These are phyloP conservation scores for Penicillium steckii DNA, from an alignment of 495 filamentous ascomycete species.

Conservation along the genomic window DNA sequence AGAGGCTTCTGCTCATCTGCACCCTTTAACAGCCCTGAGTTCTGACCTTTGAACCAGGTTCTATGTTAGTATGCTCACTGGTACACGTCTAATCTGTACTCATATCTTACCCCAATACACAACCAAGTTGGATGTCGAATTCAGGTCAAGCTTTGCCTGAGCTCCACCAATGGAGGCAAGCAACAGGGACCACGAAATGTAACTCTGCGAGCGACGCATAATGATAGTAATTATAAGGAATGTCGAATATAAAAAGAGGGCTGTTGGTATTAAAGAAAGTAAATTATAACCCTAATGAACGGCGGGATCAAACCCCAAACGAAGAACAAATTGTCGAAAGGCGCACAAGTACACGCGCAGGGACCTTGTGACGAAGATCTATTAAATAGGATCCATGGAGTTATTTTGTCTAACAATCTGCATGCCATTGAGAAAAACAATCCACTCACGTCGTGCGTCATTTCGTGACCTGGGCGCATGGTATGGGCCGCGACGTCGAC, in stretches of 20 bases:
- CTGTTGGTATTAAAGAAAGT: not conserved
- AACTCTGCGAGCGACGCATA: constrained; percentile 27
- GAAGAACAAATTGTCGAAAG: constrained; percentile 5
- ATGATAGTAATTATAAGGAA: constrained; percentile 5
- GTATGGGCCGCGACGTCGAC: not conserved
- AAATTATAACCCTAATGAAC: constrained; percentile 1
- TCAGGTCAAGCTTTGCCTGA: constrained; percentile 43
- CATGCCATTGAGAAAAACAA: constrained; percentile 22
- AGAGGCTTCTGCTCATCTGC: constrained; percentile 52
- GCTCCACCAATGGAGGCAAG: constrained; percentile 32
- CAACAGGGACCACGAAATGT: constrained; percentile 26
- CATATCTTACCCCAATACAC: constrained; percentile 59
- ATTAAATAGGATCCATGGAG: constrained; percentile 21
- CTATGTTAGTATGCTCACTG: not conserved
- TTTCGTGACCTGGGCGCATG: not conserved
- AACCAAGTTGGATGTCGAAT: constrained; percentile 49
- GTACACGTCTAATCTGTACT: not conserved
- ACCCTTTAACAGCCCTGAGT: constrained; percentile 49
- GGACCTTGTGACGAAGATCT: not conserved
- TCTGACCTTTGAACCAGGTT: constrained; percentile 47
- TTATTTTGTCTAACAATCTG: constrained; percentile 15
- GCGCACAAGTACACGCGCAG: not conserved
- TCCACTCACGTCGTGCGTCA: constrained; percentile 7
- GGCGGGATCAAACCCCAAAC: constrained; percentile 9
- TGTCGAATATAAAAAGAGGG: not conserved